phyloP scores from a whole-genome alignment of 768 basidiomycete genomes.

The Tricholoma matsutake region DNA sequence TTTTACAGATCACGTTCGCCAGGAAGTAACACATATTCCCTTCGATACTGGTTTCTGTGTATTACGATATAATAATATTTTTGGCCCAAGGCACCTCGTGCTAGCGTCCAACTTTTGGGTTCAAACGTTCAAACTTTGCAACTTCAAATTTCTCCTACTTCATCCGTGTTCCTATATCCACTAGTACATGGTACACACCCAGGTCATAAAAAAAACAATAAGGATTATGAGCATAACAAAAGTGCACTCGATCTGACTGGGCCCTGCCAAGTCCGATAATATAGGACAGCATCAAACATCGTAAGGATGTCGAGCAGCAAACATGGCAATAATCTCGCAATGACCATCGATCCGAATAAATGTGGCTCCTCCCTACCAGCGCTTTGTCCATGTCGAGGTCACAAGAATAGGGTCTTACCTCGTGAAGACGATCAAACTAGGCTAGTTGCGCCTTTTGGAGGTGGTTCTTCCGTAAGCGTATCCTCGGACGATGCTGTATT shows the following conservation, averaged over 20 bases:
- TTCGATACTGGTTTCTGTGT: slow-evolving; percentile 3
- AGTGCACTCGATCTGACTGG: not conserved
- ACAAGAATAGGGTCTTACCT: not conserved
- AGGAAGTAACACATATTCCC: slow-evolving; percentile 47
- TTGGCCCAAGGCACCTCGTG: not conserved
- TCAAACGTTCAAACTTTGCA: not conserved
- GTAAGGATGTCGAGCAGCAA: not conserved
- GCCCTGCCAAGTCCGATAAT: not conserved
- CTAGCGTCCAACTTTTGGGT: too few relatives aligned
- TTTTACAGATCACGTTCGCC: slow-evolving; percentile 64
- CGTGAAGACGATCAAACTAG: not conserved
- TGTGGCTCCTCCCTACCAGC: not conserved
- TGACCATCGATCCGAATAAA: not conserved
- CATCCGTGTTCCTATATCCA: not conserved
- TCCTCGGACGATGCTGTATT: not conserved
- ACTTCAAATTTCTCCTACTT: not conserved
- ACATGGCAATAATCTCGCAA: not conserved
- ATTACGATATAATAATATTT: not conserved
- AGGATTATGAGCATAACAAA: not conserved
- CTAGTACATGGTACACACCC: not conserved
- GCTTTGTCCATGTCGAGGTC: not conserved
- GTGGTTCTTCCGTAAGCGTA: not conserved
- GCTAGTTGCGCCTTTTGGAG: not conserved
- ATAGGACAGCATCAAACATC: not conserved
- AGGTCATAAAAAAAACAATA: not conserved